Evolutionary conservation across 2,329 filamentous ascomycete species (phyloP).

Genomic region (Trichoderma atrobrunneum): DNA sequence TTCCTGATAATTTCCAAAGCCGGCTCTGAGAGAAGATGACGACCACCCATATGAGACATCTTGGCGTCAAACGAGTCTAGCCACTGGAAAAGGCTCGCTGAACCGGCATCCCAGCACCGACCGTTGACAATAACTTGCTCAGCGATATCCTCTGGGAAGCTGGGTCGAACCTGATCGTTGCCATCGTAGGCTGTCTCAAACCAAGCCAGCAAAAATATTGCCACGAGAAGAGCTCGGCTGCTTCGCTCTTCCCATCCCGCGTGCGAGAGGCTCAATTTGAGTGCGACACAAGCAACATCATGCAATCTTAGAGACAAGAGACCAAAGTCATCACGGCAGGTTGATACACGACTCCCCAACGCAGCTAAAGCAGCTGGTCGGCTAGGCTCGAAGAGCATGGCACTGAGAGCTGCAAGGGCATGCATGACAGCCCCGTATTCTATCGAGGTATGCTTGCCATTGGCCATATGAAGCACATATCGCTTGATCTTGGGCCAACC

Average conservation of each 20-base stretch:
- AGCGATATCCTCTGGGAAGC: not conserved
- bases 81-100: not conserved
- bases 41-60: constrained; percentile 2
- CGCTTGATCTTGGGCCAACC: constrained; percentile 1
- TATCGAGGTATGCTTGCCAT: not conserved
- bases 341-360: not conserved
- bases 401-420: constrained; percentile 2
- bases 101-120: not conserved
- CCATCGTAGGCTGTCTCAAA: not conserved
- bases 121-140: not conserved
- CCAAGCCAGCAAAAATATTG: not conserved
- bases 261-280: not conserved
- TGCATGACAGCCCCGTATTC: constrained; percentile 3
- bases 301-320: not conserved
- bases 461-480: constrained; percentile 1
- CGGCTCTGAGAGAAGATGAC: not conserved
- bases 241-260: constrained; percentile 1
- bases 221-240: not conserved
- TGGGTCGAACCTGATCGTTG: not conserved
- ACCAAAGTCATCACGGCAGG: not conserved
- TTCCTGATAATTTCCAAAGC: not conserved
- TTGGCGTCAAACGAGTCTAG: constrained; percentile 6
- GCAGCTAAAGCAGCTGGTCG: not conserved
- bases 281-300: not conserved
- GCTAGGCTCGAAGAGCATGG: not conserved